Conservation (phyloP, 768 basidiomycete species). For the Mycena kentingensis region DNA sequence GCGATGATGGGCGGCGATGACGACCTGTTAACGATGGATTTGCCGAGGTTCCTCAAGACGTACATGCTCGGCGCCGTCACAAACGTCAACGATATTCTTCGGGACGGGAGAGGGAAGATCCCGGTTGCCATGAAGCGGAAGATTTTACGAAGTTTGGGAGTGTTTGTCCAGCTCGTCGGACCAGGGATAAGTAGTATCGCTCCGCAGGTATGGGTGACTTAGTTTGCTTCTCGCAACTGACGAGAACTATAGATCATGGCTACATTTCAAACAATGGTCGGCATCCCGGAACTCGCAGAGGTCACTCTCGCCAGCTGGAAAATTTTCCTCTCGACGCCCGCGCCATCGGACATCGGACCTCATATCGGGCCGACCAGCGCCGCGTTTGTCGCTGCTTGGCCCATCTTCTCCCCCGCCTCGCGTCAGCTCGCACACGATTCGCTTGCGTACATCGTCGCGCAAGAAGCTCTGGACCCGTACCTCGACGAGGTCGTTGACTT, state of each 20-base stretch:
- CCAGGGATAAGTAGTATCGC: constrained; percentile 72
- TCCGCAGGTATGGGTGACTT: constrained; percentile 68
- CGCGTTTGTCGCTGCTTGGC: constrained; percentile 79
- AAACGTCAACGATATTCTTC: constrained; percentile 81
- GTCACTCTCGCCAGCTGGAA: constrained; percentile 82
- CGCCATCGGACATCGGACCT: constrained; percentile 71
- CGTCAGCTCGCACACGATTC: constrained; percentile 57
- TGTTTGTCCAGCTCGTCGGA: constrained; percentile 70
- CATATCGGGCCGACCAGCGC: constrained; percentile 89
- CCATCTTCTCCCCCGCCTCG: constrained; percentile 53
- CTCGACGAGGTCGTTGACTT: constrained; percentile 83
- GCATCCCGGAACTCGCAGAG: constrained; percentile 71
- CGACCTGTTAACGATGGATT: constrained; percentile 35
- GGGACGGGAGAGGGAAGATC: constrained; percentile 81
- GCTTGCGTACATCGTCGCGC: constrained; percentile 70
- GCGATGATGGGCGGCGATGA: constrained; percentile 39
- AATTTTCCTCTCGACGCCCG: constrained; percentile 69
- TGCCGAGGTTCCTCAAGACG: constrained; percentile 65
- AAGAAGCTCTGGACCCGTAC: constrained; percentile 52
- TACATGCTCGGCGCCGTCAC: constrained; percentile 86
- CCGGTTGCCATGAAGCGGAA: constrained; percentile 66
- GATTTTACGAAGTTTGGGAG: constrained; percentile 78
- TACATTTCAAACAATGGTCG: constrained; percentile 87
- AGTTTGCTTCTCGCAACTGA: constrained; percentile 2
- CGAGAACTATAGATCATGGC: constrained; percentile 78